phyloP scores from a whole-genome alignment of 225 moss, liverwort and hornwort genomes.

The Antitrichia curtipendula region DNA sequence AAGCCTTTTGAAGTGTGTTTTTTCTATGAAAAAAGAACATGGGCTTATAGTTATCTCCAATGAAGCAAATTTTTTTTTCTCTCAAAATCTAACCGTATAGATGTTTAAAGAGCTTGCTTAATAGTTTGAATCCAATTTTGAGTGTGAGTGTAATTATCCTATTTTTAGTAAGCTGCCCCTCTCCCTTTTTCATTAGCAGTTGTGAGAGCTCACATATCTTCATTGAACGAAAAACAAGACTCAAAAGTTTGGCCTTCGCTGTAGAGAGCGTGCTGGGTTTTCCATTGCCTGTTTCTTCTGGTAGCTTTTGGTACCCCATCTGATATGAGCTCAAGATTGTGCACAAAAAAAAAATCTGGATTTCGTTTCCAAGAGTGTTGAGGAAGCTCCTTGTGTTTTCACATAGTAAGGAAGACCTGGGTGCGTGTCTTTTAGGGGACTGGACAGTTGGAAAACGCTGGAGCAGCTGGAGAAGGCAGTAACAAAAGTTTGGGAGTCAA shows the following conservation, averaged over 20 bases:
- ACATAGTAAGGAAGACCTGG: neutral
- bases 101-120: too few relatives aligned
- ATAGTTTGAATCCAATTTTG: too few relatives aligned
- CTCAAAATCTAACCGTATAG: too few relatives aligned
- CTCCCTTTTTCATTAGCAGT: neutral
- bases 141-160: too few relatives aligned
- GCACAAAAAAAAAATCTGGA: neutral
- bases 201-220: neutral
- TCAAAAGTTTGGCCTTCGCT: neutral
- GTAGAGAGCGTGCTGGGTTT: neutral
- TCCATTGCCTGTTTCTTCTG: neutral
- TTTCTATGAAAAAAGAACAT: too few relatives aligned
- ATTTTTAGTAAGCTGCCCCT: too few relatives aligned
- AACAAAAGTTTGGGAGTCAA: constrained; percentile 32
- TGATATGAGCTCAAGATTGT: neutral
- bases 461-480: constrained; percentile 50
- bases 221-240: neutral
- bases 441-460: constrained; percentile 48
- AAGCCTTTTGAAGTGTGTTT: too few relatives aligned
- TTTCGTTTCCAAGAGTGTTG: neutral
- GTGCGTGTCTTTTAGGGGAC: constrained; percentile 9
- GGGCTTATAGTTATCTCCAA: too few relatives aligned
- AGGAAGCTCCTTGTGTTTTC: neutral
- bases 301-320: neutral
- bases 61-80: too few relatives aligned